phyloP scores from a whole-genome alignment of 2,329 filamentous ascomycete species.

The Trichoderma sp. region DNA sequence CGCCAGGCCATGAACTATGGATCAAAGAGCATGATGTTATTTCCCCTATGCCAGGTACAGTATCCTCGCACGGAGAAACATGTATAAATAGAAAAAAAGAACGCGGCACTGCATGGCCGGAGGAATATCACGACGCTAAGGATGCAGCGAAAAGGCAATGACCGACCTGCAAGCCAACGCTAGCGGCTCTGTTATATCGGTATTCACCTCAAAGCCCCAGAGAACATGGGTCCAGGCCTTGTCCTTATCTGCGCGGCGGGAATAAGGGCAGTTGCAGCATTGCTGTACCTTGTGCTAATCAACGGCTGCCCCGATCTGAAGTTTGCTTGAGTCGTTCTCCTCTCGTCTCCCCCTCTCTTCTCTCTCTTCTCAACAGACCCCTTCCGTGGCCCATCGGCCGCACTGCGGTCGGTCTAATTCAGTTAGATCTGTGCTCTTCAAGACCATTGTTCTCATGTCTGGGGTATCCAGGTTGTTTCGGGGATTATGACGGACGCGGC shows the following conservation, averaged over 20 bases:
- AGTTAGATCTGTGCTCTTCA: background rate
- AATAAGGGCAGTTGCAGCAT: background rate
- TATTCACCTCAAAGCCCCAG: background rate
- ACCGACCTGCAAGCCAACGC: background rate
- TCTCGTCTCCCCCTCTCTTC: background rate
- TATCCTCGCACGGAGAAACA: background rate
- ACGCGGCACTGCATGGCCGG: background rate
- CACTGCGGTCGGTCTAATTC: background rate
- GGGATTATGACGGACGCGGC: background rate
- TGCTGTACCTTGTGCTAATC: background rate
- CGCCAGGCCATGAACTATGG: background rate
- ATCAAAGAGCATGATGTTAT: background rate
- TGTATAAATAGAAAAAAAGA: slow-evolving; percentile 4
- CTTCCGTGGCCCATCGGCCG: background rate
- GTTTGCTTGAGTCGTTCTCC: background rate
- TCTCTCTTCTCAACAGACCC: background rate
- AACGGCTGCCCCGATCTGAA: background rate
- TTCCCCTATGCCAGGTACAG: background rate
- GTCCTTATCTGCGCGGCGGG: background rate
- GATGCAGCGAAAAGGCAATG: background rate
- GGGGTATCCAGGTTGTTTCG: slow-evolving; percentile 9
- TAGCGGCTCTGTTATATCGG: slow-evolving; percentile 3
- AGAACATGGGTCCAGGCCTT: background rate
- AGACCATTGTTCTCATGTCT: background rate
- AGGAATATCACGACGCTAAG: background rate